Conservation (phyloP, 352 stramenopile species). For the Globisporangium okanoganense region DNA sequence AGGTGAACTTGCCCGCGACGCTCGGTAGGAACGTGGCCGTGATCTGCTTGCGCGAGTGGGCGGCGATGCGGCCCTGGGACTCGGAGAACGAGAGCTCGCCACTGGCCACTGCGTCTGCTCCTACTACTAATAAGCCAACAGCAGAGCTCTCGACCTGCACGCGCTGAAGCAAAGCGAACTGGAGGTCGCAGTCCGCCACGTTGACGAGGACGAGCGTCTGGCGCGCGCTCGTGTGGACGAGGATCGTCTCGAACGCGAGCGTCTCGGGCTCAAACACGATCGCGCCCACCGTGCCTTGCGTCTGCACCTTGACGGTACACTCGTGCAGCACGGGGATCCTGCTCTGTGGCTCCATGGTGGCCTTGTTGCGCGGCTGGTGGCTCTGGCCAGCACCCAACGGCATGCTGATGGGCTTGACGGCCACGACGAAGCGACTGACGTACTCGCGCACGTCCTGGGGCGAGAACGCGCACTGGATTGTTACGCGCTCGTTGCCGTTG, state of each 20-base stretch:
- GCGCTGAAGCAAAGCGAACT: constrained; percentile 39
- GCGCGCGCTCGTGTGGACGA: constrained; percentile 80
- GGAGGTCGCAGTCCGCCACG: constrained; percentile 71
- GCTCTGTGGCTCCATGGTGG: constrained; percentile 14
- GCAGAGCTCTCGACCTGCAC: constrained; percentile 20
- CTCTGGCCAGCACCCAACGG: constrained; percentile 10
- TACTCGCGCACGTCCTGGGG: constrained; percentile 77
- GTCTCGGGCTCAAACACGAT: constrained; percentile 72
- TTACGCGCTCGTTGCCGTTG: constrained; percentile 69
- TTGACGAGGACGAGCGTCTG: constrained; percentile 72
- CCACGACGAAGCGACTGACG: constrained; percentile 54
- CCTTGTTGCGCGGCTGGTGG: constrained; percentile 15
- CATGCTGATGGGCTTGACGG: constrained; percentile 70
- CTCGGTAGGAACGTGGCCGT: constrained; percentile 70
- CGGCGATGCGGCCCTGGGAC: constrained; percentile 54
- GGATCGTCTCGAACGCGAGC: constrained; percentile 75
- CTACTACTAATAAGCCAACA: not conserved
- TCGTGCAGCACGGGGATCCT: constrained; percentile 58
- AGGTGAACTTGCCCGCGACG: constrained; percentile 63
- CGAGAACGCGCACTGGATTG: constrained; percentile 74
- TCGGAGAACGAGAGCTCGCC: constrained; percentile 57
- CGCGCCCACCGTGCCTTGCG: constrained; percentile 65
- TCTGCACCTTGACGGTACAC: constrained; percentile 52
- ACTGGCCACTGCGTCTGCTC: too few relatives aligned
- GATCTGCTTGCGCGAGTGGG: constrained; percentile 74